Conservation (phyloP, 345 rosid species). For the Lepidium aucheri region DNA sequence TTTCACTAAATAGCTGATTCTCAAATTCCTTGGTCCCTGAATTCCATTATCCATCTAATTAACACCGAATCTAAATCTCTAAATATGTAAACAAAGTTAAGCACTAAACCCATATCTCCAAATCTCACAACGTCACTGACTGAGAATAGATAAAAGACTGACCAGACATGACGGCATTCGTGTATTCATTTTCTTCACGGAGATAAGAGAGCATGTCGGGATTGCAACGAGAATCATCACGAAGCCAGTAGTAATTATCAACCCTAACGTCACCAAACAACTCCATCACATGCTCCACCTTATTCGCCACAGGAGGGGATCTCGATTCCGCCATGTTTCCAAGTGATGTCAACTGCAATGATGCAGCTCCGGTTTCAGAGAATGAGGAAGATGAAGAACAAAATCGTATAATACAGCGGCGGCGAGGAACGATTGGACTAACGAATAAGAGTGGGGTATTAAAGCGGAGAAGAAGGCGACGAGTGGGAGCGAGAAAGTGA, state of each 20-base stretch:
- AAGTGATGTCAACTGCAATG: not conserved
- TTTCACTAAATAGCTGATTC: slow-evolving; percentile 58
- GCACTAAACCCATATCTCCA: not conserved
- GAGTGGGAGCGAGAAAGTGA: not conserved
- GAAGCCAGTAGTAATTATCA: slow-evolving; percentile 92
- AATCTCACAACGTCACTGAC: not conserved
- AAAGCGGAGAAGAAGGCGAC: not conserved
- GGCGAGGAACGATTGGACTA: not conserved
- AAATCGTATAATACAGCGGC: not conserved
- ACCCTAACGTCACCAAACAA: slow-evolving; percentile 70
- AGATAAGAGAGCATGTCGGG: slow-evolving; percentile 58
- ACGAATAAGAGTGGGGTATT: slow-evolving; percentile 13
- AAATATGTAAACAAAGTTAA: not conserved
- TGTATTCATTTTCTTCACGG: slow-evolving; percentile 58
- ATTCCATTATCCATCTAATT: not conserved
- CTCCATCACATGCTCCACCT: slow-evolving; percentile 69
- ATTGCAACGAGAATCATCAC: slow-evolving; percentile 77
- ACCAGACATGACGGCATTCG: slow-evolving; percentile 58
- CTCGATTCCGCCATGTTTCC: slow-evolving; percentile 22
- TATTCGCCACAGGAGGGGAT: slow-evolving; percentile 67
- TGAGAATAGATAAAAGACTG: not conserved
- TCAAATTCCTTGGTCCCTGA: slow-evolving; percentile 66
- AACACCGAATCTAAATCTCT: not conserved
- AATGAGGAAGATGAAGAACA: not conserved
- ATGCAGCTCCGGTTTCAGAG: not conserved